Evolutionary conservation across 1,284 basidiomycete species (phyloP), one percentile per base, ranked within the genome.

Genomic region (Sanghuangporus sanghuang): DNA sequence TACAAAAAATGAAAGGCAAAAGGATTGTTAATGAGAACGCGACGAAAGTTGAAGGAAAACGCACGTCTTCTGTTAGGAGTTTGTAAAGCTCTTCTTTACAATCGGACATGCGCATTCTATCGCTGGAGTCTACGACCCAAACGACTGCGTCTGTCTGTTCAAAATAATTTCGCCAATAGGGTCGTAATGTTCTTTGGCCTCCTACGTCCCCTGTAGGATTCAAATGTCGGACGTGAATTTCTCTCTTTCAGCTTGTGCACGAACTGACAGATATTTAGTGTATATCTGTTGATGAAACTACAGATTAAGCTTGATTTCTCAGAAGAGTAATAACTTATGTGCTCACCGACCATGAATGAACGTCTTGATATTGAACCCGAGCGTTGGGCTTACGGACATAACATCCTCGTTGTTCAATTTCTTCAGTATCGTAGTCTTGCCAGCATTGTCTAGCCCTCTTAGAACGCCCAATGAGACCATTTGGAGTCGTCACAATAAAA

Each of bases 101-200:
- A 74, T 99, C 96, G 49, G 80, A 76, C 81, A 98, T 92, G 63
- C 97, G 84, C 75, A 93, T 83, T 39, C 90, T 82, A 76, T 99
- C 97, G 49, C 90, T 86, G 0, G 93, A 96, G 78, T 99, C 97
- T 40, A 99, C 96, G 16, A 99, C 97, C 97, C 97, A 99, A 39
- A 99, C 94, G 55, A 99, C 82, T 3, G 93, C 96, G 76, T 99
- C 97, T 5, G 97, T 99, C 75, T 95, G 92, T 75, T 99, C 97
- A 71, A 99, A 99, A 77, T 99, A 99, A 76, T 99, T 99, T 39
- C 95, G 82, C 97, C 97, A 99, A 75, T 99, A 99, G 1, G 97
- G 96, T 23, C 97, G 84, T 50, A 99, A 85, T 0, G 95, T 96
- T 60, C 90, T 86, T 75, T 99, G 97, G 11, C 97, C 97, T 35